Base-by-base conservation (phyloP, 2,329 filamentous ascomycete genomes). In the Ophiocordyceps camponoti-rufipedis region DNA sequence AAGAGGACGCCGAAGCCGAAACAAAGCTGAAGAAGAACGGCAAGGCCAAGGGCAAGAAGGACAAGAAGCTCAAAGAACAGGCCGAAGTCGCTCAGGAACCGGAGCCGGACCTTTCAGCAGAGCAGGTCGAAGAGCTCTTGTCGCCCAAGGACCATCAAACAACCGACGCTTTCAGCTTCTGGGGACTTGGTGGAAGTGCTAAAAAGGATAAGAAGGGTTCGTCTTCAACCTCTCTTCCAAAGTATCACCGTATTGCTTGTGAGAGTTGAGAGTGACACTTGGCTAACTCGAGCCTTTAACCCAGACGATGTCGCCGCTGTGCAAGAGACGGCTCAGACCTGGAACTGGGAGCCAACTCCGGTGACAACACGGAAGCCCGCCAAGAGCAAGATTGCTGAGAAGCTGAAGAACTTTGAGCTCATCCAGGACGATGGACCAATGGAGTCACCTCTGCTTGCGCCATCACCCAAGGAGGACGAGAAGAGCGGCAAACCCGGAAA, bases 321-420 rank as follows among this genome's bases (percentile, higher is more conserved):
- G 51, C 63, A 65, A 59, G 64, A 66, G 55, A 62, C 61, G 54
- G 58, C 61, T 49, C 53, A 65, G 39, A 60, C 58, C 53, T 62
- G 60, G 44, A 63, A 60, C 48, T 56, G 49, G 52, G 56, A 41
- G 58, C 62, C 64, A 47, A 64, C 65, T 60, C 72, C 69, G 47
- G 48, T 52, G 16, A 48, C 51, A 55, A 61, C 62, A 44, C 72
- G 69, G 52, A 75, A 72, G 58, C 54, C 64, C 44, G 61, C 67
- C 41, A 62, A 64, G 48, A 66, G 66, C 49, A 75, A 71, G 56
- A 70, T 78, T 55, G 67, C 72, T 46, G 71, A 78, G 55, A 70
- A 64, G 53, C 65, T 76, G 49, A 74, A 68, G 58, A 67, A 69
- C 29, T 78, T 78, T 53, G 71, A 78, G 58, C 53, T 65, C 44